A percentile compares a stretch with the other conserved stretches of the same genome.
Conservation (phyloP, 2,329 filamentous ascomycete species). For the Aspergillus ruber region DNA sequence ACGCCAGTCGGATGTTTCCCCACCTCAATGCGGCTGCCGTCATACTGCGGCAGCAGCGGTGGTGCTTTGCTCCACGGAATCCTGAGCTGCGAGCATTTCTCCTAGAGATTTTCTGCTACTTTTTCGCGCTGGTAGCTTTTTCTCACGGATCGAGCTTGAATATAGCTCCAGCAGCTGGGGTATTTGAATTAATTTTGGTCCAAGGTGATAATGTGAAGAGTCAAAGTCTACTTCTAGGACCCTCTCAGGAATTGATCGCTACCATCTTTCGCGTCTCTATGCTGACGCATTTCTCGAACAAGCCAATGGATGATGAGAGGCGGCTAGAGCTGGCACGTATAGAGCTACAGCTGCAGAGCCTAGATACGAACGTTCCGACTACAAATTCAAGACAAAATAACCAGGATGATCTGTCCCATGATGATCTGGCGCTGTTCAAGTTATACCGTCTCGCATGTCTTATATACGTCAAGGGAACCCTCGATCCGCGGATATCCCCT, state of each 20-base stretch:
- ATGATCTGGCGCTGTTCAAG: constrained; percentile 2
- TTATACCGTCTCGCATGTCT: constrained; percentile 4
- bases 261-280: constrained; percentile 2
- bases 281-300: neutral
- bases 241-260: constrained; percentile 3
- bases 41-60: constrained; percentile 1
- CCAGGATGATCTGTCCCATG: neutral
- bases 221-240: constrained; percentile 1
- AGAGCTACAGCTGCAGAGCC: neutral
- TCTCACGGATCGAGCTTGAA: neutral
- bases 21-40: constrained; percentile 7
- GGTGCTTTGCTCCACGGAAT: neutral
- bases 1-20: constrained; percentile 1
- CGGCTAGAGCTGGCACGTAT: neutral
- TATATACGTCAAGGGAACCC: neutral
- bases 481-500: neutral
- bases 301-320: neutral
- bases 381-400: neutral
- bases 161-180: neutral
- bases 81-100: neutral
- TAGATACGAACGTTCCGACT: neutral
- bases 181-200: constrained; percentile 1
- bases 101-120: constrained; percentile 6
- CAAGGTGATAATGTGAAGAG: neutral
- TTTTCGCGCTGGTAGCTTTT: constrained; percentile 4